Conservation (phyloP, 257 asterid species). For the Linaria vulgaris region DNA sequence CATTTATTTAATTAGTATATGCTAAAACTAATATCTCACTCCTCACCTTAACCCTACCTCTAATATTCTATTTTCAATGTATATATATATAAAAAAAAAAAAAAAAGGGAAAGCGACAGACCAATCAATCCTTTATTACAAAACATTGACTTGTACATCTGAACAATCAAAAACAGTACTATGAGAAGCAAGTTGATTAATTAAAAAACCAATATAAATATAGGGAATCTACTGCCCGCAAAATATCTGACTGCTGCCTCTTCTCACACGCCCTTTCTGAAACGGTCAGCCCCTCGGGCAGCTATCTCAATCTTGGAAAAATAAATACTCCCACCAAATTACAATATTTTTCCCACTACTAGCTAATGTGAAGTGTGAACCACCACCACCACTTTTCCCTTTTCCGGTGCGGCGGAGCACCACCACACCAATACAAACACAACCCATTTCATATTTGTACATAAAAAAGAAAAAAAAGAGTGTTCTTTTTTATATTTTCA, state of each 20-base stretch:
- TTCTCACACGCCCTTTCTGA: constrained; percentile 34
- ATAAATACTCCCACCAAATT: constrained; percentile 1
- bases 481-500: neutral
- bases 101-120: neutral
- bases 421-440: constrained; percentile 3
- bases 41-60: too few relatives aligned
- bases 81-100: too few relatives aligned
- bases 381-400: neutral
- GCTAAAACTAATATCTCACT: too few relatives aligned
- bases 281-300: constrained; percentile 63
- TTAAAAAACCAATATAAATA: too few relatives aligned
- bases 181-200: too few relatives aligned
- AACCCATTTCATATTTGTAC: neutral
- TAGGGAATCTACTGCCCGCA: constrained; percentile 54
- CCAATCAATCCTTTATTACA: neutral
- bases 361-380: too few relatives aligned
- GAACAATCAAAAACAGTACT: constrained; percentile 15
- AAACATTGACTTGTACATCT: constrained; percentile 1
- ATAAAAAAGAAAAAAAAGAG: neutral
- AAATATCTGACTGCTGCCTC: constrained; percentile 76
- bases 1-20: too few relatives aligned
- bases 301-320: constrained; percentile 39
- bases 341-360: constrained; percentile 37
- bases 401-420: constrained; percentile 45
- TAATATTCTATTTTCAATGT: too few relatives aligned